Evolutionary conservation across 208 protist species (phyloP).

Genomic region (Leishmania guyanensis): DNA sequence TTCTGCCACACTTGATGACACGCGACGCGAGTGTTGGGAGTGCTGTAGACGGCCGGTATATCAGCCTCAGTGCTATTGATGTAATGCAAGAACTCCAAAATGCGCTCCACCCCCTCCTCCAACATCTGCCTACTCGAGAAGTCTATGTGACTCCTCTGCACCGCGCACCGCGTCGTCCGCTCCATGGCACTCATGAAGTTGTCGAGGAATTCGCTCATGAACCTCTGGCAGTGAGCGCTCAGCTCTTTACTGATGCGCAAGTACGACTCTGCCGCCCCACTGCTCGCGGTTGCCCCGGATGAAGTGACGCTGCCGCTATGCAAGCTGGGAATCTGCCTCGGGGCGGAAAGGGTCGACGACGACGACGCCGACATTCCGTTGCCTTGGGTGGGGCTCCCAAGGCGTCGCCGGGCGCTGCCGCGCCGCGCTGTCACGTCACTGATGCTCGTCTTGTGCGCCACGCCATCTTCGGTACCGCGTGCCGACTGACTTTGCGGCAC

Average conservation of each 20-base stretch:
- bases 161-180: conserved; percentile 31
- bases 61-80: conserved; percentile 43
- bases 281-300: conserved; percentile 15
- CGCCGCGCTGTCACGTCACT: conserved; percentile 7
- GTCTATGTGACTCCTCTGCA: conserved; percentile 58
- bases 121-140: conserved; percentile 44
- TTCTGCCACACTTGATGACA: conserved; percentile 51
- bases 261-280: conserved; percentile 29
- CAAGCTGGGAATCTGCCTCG: conserved; percentile 24
- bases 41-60: conserved; percentile 48
- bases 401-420: conserved; percentile 32
- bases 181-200: conserved; percentile 48
- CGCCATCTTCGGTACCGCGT: background rate
- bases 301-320: conserved; percentile 15
- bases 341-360: background rate
- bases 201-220: conserved; percentile 52
- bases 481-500: conserved; percentile 14
- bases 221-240: conserved; percentile 36
- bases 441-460: background rate
- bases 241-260: conserved; percentile 39
- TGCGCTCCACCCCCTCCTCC: conserved; percentile 41
- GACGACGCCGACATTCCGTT: conserved; percentile 13
- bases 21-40: conserved; percentile 33
- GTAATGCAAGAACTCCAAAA: conserved; percentile 52
- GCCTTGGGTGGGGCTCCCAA: conserved; percentile 28